Evolutionary conservation across 352 stramenopile genomes (phyloP), one percentile per base, ranked within the genome.

Genomic region (Aphanomyces cochlioides): DNA sequence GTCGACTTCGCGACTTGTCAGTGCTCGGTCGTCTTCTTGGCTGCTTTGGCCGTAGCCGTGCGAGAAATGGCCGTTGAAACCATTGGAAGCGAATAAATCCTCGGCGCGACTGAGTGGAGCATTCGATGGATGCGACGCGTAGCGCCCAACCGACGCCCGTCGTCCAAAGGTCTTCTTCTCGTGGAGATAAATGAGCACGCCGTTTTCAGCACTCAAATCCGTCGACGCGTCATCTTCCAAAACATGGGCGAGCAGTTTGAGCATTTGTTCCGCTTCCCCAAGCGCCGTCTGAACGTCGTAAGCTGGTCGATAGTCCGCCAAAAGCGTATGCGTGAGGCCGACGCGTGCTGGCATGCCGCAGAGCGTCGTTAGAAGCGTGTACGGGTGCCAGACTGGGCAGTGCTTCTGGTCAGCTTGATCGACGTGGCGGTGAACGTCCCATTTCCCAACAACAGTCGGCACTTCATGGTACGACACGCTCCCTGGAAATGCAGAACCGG

Each of bases 281-380:
- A 95, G 90, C 12, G 81, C 84, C 48, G 83, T 80, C 0, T 80
- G 86, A 66, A 93, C 92, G 57, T 84, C 79, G 53, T 84, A 91
- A 8, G 77, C 67, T 0, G 82, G 79, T 12, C 72, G 66, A 53
- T 95, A 86, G 38, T 75, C 79, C n/a, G 84, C 84, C 56, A 95
- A 77, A 47, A 74, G 79, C 8, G 85, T 92, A 72, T 92, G 78
- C 66, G 89, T 91, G 28, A 90, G 74, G 34, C 84, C 86, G 54
- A 94, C 86, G 63, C 85, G 85, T 7, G 87, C 84, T 63, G 92
- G 84, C 82, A 95, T 89, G 3, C 87, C 87, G 56, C 92, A 95
- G 10, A 95, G 76, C 39, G 87, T 95, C 37, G 87, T 93, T 7
- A 95, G 72, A 19, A 95, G 73, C 15, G 92, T 85, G 36, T 90